A percentile compares a stretch with the other conserved stretches of the same genome.
These are phyloP conservation scores for Globisporangium parvum DNA, from an alignment of 352 stramenopile genomes.

Conservation along the genomic window DNA sequence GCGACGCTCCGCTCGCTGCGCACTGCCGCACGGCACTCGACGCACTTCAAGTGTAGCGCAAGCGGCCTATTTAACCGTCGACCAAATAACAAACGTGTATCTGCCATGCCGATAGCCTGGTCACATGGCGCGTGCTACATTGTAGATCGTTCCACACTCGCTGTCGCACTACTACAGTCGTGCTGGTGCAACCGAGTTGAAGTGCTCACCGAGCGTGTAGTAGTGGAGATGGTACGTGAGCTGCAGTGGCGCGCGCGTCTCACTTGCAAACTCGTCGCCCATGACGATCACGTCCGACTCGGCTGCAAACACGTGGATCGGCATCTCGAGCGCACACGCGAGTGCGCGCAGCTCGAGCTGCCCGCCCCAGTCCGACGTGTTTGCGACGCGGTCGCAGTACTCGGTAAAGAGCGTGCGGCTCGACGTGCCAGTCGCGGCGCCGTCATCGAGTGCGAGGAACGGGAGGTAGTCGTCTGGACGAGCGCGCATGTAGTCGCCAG, in stretches of 20 bases:
- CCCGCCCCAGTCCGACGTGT: conserved; percentile 94
- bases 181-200: conserved; percentile 90
- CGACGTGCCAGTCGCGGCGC: conserved; percentile 19
- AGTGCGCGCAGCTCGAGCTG: conserved; percentile 95
- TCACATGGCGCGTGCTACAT: neutral
- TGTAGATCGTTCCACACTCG: neutral
- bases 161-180: neutral
- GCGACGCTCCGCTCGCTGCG: conserved; percentile 51
- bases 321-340: conserved; percentile 69
- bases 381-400: conserved; percentile 91
- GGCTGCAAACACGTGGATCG: conserved; percentile 92
- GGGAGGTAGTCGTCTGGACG: conserved; percentile 90
- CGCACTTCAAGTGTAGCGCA: conserved; percentile 19
- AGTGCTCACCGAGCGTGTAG: conserved; percentile 98
- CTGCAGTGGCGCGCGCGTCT: conserved; percentile 64
- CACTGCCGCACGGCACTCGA: conserved; percentile 43
- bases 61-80: conserved; percentile 10
- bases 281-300: conserved; percentile 87
- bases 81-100: too few species aligned
- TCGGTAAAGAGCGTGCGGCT: conserved; percentile 67
- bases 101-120: too few species aligned
- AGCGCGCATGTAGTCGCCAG: conserved; percentile 71
- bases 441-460: conserved; percentile 79
- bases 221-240: conserved; percentile 97
- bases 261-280: conserved; percentile 73